phyloP scores from a whole-genome alignment of 495 filamentous ascomycete species.

The Cercophora sp. region DNA sequence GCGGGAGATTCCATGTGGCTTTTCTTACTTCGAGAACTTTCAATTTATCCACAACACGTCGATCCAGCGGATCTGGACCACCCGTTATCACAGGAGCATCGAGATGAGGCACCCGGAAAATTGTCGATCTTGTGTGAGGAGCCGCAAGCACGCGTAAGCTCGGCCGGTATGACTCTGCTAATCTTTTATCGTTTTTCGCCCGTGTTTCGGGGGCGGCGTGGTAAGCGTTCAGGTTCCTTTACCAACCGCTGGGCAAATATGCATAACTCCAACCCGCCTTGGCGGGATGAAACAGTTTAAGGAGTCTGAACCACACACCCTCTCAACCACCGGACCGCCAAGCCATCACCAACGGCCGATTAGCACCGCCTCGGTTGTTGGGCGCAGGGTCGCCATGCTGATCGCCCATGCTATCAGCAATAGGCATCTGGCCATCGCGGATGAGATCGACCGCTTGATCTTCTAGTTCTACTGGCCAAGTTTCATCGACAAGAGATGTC shows the following conservation, averaged over 20 bases:
- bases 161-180: background rate
- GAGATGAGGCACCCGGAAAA: background rate
- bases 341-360: background rate
- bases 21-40: conserved; percentile 12
- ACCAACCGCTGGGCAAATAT: background rate
- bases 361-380: background rate
- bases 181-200: background rate
- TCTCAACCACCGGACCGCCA: background rate
- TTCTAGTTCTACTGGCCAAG: background rate
- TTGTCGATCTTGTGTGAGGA: conserved; percentile 12
- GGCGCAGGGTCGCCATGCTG: background rate
- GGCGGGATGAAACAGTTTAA: conserved; percentile 21
- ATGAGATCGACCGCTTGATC: conserved; percentile 1
- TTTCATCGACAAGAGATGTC: conserved; percentile 19
- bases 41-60: background rate
- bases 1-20: no score
- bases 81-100: background rate
- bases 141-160: background rate
- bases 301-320: conserved; percentile 6
- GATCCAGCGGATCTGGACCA: no score
- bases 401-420: background rate
- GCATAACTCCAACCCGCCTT: conserved; percentile 16
- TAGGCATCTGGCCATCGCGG: background rate
- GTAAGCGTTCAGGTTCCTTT: background rate
- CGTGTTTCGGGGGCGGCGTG: background rate